Evolutionary conservation across 768 basidiomycete species (phyloP).

Genomic region (Lactarius trivialis): DNA sequence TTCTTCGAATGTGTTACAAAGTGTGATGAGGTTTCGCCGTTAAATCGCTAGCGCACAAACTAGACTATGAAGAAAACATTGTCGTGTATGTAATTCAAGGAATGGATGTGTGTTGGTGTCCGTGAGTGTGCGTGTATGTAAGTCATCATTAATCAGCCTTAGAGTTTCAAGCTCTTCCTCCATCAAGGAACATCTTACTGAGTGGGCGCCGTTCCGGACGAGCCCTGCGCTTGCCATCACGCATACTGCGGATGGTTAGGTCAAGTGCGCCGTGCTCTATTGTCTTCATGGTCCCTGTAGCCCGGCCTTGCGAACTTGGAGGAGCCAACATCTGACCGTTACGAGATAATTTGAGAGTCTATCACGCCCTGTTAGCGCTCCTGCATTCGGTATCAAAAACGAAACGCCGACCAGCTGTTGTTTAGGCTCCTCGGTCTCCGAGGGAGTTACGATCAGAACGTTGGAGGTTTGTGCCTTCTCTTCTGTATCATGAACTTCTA

Average conservation of each 20-base stretch:
- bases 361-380: conserved; percentile 1
- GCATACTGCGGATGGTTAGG: conserved; percentile 76
- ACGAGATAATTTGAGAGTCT: conserved; percentile 40
- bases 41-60: conserved; percentile 36
- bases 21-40: conserved; percentile 55
- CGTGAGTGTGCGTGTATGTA: neutral
- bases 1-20: conserved; percentile 52
- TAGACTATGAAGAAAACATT: neutral
- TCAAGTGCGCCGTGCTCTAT: conserved; percentile 77
- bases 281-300: conserved; percentile 41
- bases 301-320: conserved; percentile 36
- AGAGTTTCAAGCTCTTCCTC: conserved; percentile 31
- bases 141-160: conserved; percentile 22
- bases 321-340: conserved; percentile 28
- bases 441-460: conserved; percentile 15
- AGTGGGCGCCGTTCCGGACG: conserved; percentile 46
- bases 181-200: conserved; percentile 80
- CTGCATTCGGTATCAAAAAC: neutral
- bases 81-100: neutral
- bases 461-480: conserved; percentile 9
- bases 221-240: conserved; percentile 51
- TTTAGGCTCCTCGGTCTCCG: conserved; percentile 10
- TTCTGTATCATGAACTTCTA: conserved; percentile 55
- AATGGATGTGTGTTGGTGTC: neutral
- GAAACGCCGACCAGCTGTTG: conserved; percentile 14